A percentile compares a stretch with the other conserved stretches of the same genome.
Evolutionary conservation across 495 filamentous ascomycete species (phyloP).

Genomic region (Aspergillus wentii): DNA sequence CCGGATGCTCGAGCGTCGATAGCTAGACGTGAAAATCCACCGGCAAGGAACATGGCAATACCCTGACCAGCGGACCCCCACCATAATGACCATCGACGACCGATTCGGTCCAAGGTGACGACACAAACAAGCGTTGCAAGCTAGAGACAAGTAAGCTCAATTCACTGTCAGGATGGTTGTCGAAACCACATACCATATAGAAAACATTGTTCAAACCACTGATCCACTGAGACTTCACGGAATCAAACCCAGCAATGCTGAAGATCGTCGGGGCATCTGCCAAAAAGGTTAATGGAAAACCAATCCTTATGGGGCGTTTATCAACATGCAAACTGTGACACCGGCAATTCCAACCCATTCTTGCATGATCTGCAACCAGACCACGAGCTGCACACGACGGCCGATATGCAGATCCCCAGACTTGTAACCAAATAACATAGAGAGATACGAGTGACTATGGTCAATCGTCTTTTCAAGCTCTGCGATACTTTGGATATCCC

Average conservation of each 20-base stretch:
- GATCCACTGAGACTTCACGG: slow-evolving; percentile 61
- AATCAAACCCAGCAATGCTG: slow-evolving; percentile 57
- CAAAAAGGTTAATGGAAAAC: neutral
- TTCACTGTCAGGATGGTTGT: neutral
- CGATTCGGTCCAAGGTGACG: slow-evolving; percentile 64
- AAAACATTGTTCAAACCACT: slow-evolving; percentile 65
- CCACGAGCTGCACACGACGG: slow-evolving; percentile 61
- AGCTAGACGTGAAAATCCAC: slow-evolving; percentile 48
- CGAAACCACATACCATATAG: slow-evolving; percentile 38
- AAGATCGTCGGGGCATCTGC: slow-evolving; percentile 59
- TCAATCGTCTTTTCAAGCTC: slow-evolving; percentile 51
- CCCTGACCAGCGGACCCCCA: slow-evolving; percentile 63
- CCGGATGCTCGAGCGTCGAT: slow-evolving; percentile 44
- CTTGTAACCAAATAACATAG: slow-evolving; percentile 61
- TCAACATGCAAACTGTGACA: slow-evolving; percentile 56
- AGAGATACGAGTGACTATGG: slow-evolving; percentile 49
- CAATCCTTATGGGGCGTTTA: neutral
- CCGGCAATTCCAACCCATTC: slow-evolving; percentile 72
- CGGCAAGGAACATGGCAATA: slow-evolving; percentile 56
- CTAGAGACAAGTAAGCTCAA: slow-evolving; percentile 14
- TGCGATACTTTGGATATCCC: slow-evolving; percentile 55
- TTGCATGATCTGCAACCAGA: slow-evolving; percentile 71
- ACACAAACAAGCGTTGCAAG: slow-evolving; percentile 60
- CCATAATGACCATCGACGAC: slow-evolving; percentile 62
- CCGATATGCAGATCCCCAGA: slow-evolving; percentile 61